phyloP scores from a whole-genome alignment of 352 stramenopile genomes.

The Globisporangium solare region DNA sequence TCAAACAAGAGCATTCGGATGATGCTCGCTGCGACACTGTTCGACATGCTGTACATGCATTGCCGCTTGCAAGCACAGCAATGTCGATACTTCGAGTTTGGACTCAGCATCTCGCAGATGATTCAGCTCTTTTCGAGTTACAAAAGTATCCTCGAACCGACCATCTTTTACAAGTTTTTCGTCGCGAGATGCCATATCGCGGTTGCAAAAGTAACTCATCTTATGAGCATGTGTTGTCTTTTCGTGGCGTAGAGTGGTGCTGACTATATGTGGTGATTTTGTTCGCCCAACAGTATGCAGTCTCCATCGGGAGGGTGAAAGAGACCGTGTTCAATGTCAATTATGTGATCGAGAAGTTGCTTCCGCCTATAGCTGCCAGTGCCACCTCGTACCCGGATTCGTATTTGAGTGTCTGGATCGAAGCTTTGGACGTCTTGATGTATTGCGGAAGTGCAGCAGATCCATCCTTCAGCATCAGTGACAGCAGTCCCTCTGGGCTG shows the following conservation, averaged over 20 bases:
- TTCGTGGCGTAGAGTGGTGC: too few species aligned
- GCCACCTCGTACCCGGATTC: slow-evolving; percentile 39
- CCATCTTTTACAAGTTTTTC: slow-evolving; percentile 45
- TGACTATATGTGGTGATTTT: background rate
- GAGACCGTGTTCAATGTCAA: slow-evolving; percentile 53
- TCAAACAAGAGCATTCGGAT: slow-evolving; percentile 30
- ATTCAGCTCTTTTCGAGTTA: slow-evolving; percentile 47
- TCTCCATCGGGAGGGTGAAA: slow-evolving; percentile 45
- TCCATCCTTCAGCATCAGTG: slow-evolving; percentile 12
- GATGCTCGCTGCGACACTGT: slow-evolving; percentile 51
- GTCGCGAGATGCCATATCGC: slow-evolving; percentile 49
- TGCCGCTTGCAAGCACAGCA: slow-evolving; percentile 54
- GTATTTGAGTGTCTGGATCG: slow-evolving; percentile 51
- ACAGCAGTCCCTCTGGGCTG: slow-evolving; percentile 4
- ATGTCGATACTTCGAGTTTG: slow-evolving; percentile 65
- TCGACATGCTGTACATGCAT: slow-evolving; percentile 67
- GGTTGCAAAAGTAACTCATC: slow-evolving; percentile 51
- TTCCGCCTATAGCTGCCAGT: slow-evolving; percentile 25
- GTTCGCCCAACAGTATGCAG: slow-evolving; percentile 41
- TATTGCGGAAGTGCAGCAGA: slow-evolving; percentile 38
- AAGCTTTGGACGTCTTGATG: slow-evolving; percentile 44
- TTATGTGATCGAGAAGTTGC: slow-evolving; percentile 40
- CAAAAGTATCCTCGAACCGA: slow-evolving; percentile 40
- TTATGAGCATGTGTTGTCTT: too few species aligned
- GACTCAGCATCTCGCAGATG: slow-evolving; percentile 48